A percentile compares a stretch with the other conserved stretches of the same genome.
Conservation (phyloP, 768 basidiomycete genomes). For the Russula emetica region DNA sequence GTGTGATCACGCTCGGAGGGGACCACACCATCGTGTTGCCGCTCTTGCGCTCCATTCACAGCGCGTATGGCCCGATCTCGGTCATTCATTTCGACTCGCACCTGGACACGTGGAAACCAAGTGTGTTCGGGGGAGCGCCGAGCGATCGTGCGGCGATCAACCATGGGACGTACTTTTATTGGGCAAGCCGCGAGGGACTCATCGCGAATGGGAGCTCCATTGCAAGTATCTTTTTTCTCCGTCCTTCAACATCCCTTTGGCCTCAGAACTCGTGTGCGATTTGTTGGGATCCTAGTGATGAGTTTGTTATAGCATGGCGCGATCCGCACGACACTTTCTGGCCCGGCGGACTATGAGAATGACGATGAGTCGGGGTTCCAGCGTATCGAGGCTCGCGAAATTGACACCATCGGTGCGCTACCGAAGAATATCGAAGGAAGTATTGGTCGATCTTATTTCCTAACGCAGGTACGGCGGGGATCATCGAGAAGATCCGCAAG, state of each 20-base stretch:
- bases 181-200: slow-evolving; percentile 78
- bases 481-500: slow-evolving; percentile 74
- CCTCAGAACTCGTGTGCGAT: slow-evolving; percentile 32
- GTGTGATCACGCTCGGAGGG: slow-evolving; percentile 79
- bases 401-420: slow-evolving; percentile 66
- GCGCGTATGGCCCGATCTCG: slow-evolving; percentile 72
- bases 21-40: slow-evolving; percentile 82
- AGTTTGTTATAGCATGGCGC: slow-evolving; percentile 65
- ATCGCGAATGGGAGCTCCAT: slow-evolving; percentile 74
- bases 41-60: slow-evolving; percentile 62
- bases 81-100: slow-evolving; percentile 89
- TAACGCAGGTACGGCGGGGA: slow-evolving; percentile 58
- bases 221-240: slow-evolving; percentile 59
- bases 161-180: slow-evolving; percentile 89
- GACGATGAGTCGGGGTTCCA: slow-evolving; percentile 78
- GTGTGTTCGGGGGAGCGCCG: slow-evolving; percentile 70
- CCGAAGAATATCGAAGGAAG: neutral
- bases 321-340: slow-evolving; percentile 78
- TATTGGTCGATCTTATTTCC: neutral
- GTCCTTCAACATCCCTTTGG: neutral
- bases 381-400: slow-evolving; percentile 78
- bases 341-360: slow-evolving; percentile 70
- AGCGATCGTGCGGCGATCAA: slow-evolving; percentile 71
- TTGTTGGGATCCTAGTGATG: slow-evolving; percentile 73
- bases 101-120: slow-evolving; percentile 74